Conservation (phyloP, 2,329 filamentous ascomycete genomes). For the Gyromitra esculenta region DNA sequence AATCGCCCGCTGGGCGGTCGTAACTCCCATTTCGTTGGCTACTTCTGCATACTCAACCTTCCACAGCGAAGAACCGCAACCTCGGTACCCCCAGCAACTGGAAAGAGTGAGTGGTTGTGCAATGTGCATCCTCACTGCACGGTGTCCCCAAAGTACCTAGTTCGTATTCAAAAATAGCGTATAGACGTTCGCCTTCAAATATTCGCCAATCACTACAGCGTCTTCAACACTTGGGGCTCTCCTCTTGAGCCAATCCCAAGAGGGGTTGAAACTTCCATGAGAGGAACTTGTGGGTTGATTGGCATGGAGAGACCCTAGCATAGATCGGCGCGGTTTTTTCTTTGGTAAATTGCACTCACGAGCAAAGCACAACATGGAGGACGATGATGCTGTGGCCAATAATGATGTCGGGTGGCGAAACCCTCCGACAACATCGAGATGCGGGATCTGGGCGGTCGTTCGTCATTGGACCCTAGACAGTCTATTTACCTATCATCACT, state of each 20-base stretch:
- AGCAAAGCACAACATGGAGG: constrained; percentile 22
- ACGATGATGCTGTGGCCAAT: constrained; percentile 38
- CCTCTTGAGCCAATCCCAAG: constrained; percentile 1
- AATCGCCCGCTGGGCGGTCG: constrained; percentile 5
- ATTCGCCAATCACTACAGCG: constrained; percentile 26
- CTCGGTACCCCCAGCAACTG: constrained; percentile 10
- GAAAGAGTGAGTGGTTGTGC: not conserved
- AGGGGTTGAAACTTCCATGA: constrained; percentile 13
- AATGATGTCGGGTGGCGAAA: constrained; percentile 40
- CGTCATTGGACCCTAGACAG: constrained; percentile 32
- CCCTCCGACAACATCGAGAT: constrained; percentile 36
- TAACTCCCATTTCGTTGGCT: not conserved
- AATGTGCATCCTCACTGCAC: constrained; percentile 18
- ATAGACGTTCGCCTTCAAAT: not conserved
- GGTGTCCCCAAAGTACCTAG: constrained; percentile 33
- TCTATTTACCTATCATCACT: not conserved
- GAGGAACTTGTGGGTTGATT: constrained; percentile 16
- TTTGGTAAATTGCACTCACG: constrained; percentile 17
- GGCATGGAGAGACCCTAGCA: not conserved
- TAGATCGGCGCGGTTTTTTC: constrained; percentile 4
- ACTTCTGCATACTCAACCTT: not conserved
- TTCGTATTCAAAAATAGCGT: constrained; percentile 26
- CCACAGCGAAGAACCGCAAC: constrained; percentile 1
- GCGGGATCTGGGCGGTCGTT: constrained; percentile 28
- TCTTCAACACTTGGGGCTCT: not conserved